A percentile compares a stretch with the other conserved stretches of the same genome.
phyloP scores from a whole-genome alignment of 768 basidiomycete species.

The Dacryopinax primogenitus region DNA sequence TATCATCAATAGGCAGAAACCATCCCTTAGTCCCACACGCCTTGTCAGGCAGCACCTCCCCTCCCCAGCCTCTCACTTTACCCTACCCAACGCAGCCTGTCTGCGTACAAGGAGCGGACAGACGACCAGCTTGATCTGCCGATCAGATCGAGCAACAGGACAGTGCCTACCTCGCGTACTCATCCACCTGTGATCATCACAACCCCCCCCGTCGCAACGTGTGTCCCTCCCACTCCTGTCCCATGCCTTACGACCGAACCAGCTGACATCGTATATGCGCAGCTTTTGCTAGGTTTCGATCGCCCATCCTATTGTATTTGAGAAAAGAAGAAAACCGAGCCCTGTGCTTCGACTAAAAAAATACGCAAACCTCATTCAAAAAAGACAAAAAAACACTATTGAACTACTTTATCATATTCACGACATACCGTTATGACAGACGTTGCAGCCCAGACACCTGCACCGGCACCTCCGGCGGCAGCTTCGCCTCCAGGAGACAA shows the following conservation, averaged over 20 bases:
- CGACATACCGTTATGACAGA: constrained; percentile 4
- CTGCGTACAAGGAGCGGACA: not conserved
- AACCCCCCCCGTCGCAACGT: not conserved
- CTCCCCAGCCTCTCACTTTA: not conserved
- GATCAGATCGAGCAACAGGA: not conserved
- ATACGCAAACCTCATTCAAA: not conserved
- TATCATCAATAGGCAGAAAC: not conserved
- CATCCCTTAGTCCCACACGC: constrained; percentile 7
- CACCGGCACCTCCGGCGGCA: not conserved
- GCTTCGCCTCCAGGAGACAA: not conserved
- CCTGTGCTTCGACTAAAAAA: not conserved
- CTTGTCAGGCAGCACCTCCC: constrained; percentile 5
- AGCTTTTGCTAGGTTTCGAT: constrained; percentile 4
- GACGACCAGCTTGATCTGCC: not conserved
- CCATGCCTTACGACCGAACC: not conserved
- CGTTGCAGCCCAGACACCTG: not conserved
- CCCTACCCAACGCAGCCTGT: not conserved
- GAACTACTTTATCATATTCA: not conserved
- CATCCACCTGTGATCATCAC: not conserved
- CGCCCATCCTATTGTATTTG: not conserved
- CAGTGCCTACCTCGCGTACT: not conserved
- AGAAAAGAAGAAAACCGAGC: not conserved
- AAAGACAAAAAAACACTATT: not conserved
- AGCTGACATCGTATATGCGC: not conserved
- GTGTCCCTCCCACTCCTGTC: not conserved